phyloP scores from a whole-genome alignment of 306 rosid genomes.

The Prinsepia uniflora region DNA sequence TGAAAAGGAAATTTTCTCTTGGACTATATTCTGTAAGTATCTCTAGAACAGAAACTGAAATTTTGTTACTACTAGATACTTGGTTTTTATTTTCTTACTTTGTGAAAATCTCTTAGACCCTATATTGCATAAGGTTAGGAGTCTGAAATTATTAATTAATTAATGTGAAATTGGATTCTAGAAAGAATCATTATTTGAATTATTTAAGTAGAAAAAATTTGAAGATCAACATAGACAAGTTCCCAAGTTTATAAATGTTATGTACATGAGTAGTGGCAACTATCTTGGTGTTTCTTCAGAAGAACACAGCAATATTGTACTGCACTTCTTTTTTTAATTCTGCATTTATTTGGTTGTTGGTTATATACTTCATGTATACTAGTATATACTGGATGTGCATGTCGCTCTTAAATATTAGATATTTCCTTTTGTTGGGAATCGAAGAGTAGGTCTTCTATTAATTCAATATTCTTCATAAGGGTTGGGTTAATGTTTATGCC shows the following conservation, averaged over 20 bases:
- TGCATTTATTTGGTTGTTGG: no score
- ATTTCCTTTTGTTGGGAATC: background rate
- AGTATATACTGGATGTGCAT: background rate
- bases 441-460: slow-evolving; percentile 6
- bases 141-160: background rate
- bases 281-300: no score
- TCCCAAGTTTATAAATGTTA: no score
- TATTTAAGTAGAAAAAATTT: background rate
- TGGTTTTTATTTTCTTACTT: no score
- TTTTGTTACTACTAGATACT: no score
- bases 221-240: background rate
- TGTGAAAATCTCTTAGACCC: no score
- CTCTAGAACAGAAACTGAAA: no score
- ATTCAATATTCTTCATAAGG: background rate
- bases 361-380: background rate
- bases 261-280: no score
- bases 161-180: background rate
- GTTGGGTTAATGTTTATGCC: slow-evolving; percentile 26
- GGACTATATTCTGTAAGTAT: background rate
- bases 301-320: no score
- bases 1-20: slow-evolving; percentile 1
- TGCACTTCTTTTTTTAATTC: no score
- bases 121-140: background rate
- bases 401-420: background rate
- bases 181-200: background rate